Base-by-base conservation (phyloP, 108 stramenopile species). In the Fragilaria radians region DNA sequence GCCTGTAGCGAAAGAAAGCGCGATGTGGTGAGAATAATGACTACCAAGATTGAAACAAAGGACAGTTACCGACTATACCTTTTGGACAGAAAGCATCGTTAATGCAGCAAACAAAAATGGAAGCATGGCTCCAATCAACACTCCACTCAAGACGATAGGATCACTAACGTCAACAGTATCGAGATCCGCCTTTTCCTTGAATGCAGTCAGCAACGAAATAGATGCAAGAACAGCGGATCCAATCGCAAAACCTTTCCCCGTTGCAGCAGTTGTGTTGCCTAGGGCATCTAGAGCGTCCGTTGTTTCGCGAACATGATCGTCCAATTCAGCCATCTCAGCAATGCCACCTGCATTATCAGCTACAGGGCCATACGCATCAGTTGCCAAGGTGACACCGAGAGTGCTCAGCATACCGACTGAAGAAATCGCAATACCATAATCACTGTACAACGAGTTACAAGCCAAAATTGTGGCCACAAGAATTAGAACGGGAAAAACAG, bases 231-330 rank as follows among this genome's bases (percentile, higher is more conserved):
- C 95, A 49, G 96, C 96, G 28, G 91, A 94, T 45, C 95, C 96
- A 66, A 97, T 97, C 27, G 95, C 95, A 66, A 96, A 97, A 17
- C 96, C 96, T 66, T 97, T 97, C 62, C 95, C 95, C 42, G 93
- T 95, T 55, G 96, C 96, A 50, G 95, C 95, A 0, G 96, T 97
- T 59, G 95, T 96, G 83, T 97, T 97, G 46, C 96, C 96, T 19
- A 93, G 88, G 19, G 96, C 92, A 73, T 97, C 96, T 23, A 97
- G 79, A 25, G 94, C 83, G 59, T 97, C 96, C 29, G 96, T 97
- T 46, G 83, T 94, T 45, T 88, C 81, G 19, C 96, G 86, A 46
- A 97, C 95, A 33, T 66, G 60, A 49, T 83, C 74, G 34, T 78
- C 82, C 7, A 94, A 55, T 52, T 90, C 74, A 25, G 91, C 92